A percentile compares a stretch with the other conserved stretches of the same genome.
Evolutionary conservation across 768 basidiomycete genomes (phyloP).

Genomic region (Wakefieldia striispora): DNA sequence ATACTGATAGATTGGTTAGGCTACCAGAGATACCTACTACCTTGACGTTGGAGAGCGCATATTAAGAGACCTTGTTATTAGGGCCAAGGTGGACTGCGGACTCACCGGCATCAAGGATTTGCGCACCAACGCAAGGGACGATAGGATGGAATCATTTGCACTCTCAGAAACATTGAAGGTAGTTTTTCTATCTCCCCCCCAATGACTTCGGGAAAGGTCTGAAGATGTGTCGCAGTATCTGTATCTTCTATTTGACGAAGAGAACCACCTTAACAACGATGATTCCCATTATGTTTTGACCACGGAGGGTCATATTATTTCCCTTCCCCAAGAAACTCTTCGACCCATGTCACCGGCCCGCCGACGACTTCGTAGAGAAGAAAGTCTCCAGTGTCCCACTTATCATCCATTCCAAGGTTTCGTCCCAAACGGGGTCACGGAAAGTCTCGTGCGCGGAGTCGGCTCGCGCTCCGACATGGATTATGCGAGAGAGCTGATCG

Average conservation of each 20-base stretch:
- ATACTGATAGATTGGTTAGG: slow-evolving; percentile 44
- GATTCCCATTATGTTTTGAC: slow-evolving; percentile 90
- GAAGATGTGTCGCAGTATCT: slow-evolving; percentile 62
- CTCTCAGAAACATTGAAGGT: slow-evolving; percentile 92
- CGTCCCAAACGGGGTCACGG: slow-evolving; percentile 30
- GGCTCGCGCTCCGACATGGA: slow-evolving; percentile 74
- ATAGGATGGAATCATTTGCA: slow-evolving; percentile 97
- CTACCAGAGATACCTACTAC: slow-evolving; percentile 90
- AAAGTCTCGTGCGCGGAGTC: slow-evolving; percentile 65
- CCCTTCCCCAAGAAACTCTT: slow-evolving; percentile 54
- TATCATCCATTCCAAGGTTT: slow-evolving; percentile 48
- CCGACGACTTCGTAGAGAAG: slow-evolving; percentile 57
- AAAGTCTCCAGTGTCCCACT: slow-evolving; percentile 71
- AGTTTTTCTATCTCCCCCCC: slow-evolving; percentile 5
- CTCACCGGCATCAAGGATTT: slow-evolving; percentile 81
- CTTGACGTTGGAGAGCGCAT: slow-evolving; percentile 87
- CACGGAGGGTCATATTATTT: slow-evolving; percentile 91
- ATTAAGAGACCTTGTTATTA: slow-evolving; percentile 66
- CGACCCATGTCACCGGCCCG: slow-evolving; percentile 57
- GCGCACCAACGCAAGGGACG: slow-evolving; percentile 72
- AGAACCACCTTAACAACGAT: slow-evolving; percentile 67
- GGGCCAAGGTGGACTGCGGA: slow-evolving; percentile 85
- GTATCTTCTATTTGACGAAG: slow-evolving; percentile 88
- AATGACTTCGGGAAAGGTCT: not conserved
- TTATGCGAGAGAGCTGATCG: slow-evolving; percentile 73